Evolutionary conservation across 257 asterid genomes (phyloP).

Genomic region (Jasminum sambac): DNA sequence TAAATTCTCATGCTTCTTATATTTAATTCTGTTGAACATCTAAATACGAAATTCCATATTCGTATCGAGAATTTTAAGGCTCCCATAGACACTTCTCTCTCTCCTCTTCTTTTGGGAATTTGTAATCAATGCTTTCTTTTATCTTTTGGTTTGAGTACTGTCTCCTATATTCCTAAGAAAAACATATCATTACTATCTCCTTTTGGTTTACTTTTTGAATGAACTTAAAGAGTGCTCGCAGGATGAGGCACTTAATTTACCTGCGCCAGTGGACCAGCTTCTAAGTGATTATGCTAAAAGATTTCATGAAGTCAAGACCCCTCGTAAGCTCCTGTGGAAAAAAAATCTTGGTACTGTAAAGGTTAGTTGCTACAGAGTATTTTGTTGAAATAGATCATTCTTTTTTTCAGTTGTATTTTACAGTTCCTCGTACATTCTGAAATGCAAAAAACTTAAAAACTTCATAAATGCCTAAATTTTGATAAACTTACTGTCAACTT

Average conservation of each 20-base stretch:
- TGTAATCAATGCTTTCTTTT: neutral
- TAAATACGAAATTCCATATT: neutral
- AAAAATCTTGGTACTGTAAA: slow-evolving; percentile 94
- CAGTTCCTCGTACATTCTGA: neutral
- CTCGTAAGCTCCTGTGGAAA: slow-evolving; percentile 95
- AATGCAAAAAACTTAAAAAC: neutral
- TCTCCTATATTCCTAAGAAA: neutral
- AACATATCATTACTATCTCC: neutral
- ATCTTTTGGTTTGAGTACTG: neutral
- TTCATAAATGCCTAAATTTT: slow-evolving; percentile 3
- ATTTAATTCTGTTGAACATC: neutral
- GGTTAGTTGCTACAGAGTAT: slow-evolving; percentile 56
- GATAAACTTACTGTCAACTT: neutral
- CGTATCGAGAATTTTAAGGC: neutral
- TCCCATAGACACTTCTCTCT: neutral
- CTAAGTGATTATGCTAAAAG: slow-evolving; percentile 81
- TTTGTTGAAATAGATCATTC: neutral
- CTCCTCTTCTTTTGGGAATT: neutral
- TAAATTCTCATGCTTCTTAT: neutral
- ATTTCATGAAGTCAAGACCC: slow-evolving; percentile 86
- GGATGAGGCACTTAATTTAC: slow-evolving; percentile 81
- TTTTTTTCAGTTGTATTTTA: slow-evolving; percentile 7
- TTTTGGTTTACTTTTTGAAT: slow-evolving; percentile 14
- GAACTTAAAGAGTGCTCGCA: slow-evolving; percentile 35
- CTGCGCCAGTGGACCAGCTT: slow-evolving; percentile 68